phyloP scores from a whole-genome alignment of 768 basidiomycete species.

The Suillus subalutaceus region DNA sequence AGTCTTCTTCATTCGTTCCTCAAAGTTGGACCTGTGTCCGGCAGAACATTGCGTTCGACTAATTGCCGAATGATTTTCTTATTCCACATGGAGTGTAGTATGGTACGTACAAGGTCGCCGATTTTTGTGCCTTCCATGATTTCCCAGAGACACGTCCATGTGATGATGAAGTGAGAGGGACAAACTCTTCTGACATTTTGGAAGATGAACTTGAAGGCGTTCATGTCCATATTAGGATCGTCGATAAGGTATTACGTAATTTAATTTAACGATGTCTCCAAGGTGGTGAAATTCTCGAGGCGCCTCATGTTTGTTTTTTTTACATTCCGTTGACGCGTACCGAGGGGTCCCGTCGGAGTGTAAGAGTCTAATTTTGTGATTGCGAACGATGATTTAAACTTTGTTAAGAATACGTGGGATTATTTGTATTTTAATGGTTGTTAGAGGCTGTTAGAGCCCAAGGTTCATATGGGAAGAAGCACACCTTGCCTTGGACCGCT shows the following conservation, averaged over 20 bases:
- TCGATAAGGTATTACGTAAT: not conserved
- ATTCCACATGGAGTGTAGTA: conserved; percentile 3
- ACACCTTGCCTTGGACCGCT: conserved; percentile 14
- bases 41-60: conserved; percentile 67
- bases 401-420: conserved; percentile 1
- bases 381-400: not conserved
- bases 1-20: conserved; percentile 69
- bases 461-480: not conserved
- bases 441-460: not conserved
- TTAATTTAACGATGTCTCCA: not conserved
- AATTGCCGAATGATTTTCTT: not conserved
- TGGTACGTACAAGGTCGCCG: conserved; percentile 50
- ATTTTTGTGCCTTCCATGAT: conserved; percentile 59
- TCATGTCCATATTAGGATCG: not conserved
- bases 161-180: conserved; percentile 56
- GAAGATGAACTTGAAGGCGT: not conserved
- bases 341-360: too few species aligned
- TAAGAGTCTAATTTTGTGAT: not conserved
- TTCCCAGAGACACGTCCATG: conserved; percentile 73
- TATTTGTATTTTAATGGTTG: not conserved
- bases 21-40: conserved; percentile 72
- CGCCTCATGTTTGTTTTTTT: not conserved
- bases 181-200: conserved; percentile 3
- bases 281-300: not conserved
- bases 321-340: too few species aligned